Conservation (phyloP, 2,329 filamentous ascomycete genomes). For the Botrytis tulipae region DNA sequence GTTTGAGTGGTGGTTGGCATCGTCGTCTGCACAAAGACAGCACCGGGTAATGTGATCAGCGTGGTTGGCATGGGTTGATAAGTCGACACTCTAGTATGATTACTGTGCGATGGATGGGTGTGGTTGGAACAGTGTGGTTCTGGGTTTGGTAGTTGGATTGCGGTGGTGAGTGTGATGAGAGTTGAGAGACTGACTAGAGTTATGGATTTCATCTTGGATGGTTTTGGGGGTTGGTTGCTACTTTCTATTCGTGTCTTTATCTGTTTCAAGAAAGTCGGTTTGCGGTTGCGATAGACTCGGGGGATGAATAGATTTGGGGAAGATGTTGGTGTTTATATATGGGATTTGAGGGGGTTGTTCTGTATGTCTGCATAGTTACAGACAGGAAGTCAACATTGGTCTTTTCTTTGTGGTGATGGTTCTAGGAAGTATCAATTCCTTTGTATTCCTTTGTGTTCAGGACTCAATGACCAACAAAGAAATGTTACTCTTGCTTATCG, state of each 20-base stretch:
- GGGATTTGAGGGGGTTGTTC: neutral
- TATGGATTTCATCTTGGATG: neutral
- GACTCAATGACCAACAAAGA: neutral
- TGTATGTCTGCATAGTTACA: neutral
- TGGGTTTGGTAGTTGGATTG: neutral
- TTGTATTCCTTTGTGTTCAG: neutral
- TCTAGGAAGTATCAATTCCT: neutral
- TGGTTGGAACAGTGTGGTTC: neutral
- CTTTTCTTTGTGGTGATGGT: neutral
- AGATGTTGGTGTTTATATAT: neutral
- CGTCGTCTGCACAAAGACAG: neutral
- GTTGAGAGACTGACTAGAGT: neutral
- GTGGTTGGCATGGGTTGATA: neutral
- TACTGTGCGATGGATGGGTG: neutral
- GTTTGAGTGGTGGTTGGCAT: neutral
- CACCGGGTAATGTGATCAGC: neutral
- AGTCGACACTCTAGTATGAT: neutral
- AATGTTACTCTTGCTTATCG: neutral
- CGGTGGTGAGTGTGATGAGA: neutral
- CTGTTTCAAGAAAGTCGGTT: neutral
- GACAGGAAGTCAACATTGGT: neutral
- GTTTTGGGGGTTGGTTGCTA: neutral
- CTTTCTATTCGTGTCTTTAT: neutral
- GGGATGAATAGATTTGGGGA: neutral
- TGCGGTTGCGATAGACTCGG: constrained; percentile 11